Evolutionary conservation across 2,329 filamentous ascomycete species (phyloP).

Genomic region (Macroventuria anomochaeta): DNA sequence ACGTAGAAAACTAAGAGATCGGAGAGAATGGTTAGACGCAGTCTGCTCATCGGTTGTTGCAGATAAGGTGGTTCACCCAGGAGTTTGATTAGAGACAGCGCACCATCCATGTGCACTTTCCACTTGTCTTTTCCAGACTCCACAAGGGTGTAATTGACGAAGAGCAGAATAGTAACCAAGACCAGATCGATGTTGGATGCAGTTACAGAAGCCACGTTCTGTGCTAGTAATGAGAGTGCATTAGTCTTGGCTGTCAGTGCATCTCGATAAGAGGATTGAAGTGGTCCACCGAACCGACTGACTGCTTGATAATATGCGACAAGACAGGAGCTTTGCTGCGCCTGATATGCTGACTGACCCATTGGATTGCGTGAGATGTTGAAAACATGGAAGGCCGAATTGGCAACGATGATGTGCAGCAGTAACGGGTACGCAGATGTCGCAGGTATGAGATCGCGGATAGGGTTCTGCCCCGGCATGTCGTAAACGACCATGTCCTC

Average conservation of each 20-base stretch:
- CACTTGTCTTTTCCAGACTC: conserved; percentile 60
- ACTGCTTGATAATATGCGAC: conserved; percentile 46
- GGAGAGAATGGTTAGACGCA: conserved; percentile 44
- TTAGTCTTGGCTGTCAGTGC: conserved; percentile 57
- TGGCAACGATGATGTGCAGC: conserved; percentile 56
- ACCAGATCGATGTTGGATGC: conserved; percentile 50
- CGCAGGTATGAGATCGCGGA: conserved; percentile 56
- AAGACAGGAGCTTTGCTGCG: conserved; percentile 40
- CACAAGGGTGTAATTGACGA: conserved; percentile 59
- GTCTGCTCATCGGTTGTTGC: conserved; percentile 39
- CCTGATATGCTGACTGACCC: conserved; percentile 43
- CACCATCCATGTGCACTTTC: conserved; percentile 60
- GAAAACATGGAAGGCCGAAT: conserved; percentile 57
- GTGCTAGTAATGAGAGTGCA: conserved; percentile 53
- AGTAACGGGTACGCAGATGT: conserved; percentile 55
- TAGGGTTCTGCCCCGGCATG: conserved; percentile 54
- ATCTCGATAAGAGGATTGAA: conserved; percentile 43
- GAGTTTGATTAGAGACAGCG: conserved; percentile 54
- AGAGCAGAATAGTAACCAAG: conserved; percentile 56
- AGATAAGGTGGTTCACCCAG: conserved; percentile 41
- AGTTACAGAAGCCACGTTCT: conserved; percentile 38
- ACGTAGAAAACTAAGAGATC: conserved; percentile 48
- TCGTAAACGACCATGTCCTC: conserved; percentile 61
- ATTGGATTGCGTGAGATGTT: conserved; percentile 46
- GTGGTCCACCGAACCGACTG: conserved; percentile 47